A percentile compares a stretch with the other conserved stretches of the same genome.
These are phyloP conservation scores for Alternaria ethzedia DNA, from an alignment of 2,329 filamentous ascomycete species.

Conservation along the genomic window DNA sequence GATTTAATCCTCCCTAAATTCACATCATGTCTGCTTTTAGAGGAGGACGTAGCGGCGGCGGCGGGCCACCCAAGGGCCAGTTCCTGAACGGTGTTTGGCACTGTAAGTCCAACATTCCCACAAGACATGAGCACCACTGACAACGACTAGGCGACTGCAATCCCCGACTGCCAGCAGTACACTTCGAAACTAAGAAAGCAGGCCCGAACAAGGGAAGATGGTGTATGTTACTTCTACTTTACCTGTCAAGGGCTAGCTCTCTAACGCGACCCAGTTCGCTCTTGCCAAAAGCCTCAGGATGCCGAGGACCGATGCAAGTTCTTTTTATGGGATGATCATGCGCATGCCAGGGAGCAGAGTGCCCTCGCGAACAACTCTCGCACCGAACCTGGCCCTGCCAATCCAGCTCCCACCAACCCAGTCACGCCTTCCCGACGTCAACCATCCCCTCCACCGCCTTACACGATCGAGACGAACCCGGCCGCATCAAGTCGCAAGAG, in stretches of 20 bases:
- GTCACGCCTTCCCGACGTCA: constrained; percentile 25
- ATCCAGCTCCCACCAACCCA: not conserved
- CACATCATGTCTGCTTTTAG: constrained; percentile 27
- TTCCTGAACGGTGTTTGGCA: constrained; percentile 37
- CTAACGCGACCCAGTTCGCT: constrained; percentile 54
- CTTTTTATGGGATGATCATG: constrained; percentile 65
- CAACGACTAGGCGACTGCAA: constrained; percentile 58
- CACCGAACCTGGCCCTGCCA: constrained; percentile 47
- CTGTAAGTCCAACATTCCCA: constrained; percentile 19
- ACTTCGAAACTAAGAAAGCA: constrained; percentile 64
- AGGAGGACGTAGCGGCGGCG: constrained; percentile 11
- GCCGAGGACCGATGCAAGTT: constrained; percentile 58
- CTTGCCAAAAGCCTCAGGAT: constrained; percentile 56
- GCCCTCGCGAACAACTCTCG: constrained; percentile 57
- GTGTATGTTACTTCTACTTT: constrained; percentile 41
- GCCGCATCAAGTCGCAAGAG: constrained; percentile 38
- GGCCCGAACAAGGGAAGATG: constrained; percentile 62
- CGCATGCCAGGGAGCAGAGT: constrained; percentile 55
- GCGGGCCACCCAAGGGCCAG: constrained; percentile 21
- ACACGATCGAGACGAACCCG: constrained; percentile 16
- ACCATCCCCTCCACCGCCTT: constrained; percentile 27
- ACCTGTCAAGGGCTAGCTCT: not conserved
- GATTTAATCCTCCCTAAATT: not conserved
- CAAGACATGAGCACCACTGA: constrained; percentile 12
- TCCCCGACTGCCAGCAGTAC: constrained; percentile 60